Conservation (phyloP, 73 alveolate genomes). For the Symbiodinium natans region DNA sequence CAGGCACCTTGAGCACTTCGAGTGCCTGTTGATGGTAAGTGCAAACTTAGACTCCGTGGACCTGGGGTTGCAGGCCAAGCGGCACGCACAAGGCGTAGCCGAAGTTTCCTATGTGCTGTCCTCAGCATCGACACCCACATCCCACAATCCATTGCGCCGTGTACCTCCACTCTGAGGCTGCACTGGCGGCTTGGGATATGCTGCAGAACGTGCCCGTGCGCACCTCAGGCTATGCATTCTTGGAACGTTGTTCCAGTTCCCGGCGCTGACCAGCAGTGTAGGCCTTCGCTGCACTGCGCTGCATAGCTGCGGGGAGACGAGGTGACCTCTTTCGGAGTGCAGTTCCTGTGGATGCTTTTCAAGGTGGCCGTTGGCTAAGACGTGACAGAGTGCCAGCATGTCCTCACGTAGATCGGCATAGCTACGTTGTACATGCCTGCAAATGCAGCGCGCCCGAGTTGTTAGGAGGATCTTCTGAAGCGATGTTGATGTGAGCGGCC, state of each 20-base stretch:
- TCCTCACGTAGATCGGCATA: no score
- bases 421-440: no score
- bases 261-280: no score
- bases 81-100: conserved; percentile 86
- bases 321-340: conserved; percentile 21
- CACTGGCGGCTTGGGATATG: conserved; percentile 72
- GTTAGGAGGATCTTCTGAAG: no score
- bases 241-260: no score
- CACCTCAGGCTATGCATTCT: background rate
- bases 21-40: background rate
- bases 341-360: conserved; percentile 46
- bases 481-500: no score
- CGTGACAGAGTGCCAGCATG: no score
- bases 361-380: background rate
- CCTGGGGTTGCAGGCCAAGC: conserved; percentile 35
- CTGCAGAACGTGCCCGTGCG: conserved; percentile 29
- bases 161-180: background rate
- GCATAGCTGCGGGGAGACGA: background rate
- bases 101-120: conserved; percentile 29
- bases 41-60: background rate
- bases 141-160: background rate
- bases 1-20: conserved; percentile 11
- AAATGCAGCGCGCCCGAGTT: no score
- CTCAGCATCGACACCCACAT: background rate
- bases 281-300: background rate